Evolutionary conservation across 1,139 yeast species (phyloP).

Genomic region (Diutina pseudorugosa): DNA sequence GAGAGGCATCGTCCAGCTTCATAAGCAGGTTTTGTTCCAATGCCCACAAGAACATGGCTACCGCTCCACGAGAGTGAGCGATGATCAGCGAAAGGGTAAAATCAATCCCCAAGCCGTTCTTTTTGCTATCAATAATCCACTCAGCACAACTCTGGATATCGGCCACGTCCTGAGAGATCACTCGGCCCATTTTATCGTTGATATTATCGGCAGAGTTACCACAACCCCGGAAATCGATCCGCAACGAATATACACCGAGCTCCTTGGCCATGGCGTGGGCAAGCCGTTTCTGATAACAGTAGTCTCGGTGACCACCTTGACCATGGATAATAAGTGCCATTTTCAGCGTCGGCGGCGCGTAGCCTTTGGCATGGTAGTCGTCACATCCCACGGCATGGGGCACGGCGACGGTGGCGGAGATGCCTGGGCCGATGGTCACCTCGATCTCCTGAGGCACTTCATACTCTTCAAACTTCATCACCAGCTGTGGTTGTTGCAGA

Average conservation of each 20-base stretch:
- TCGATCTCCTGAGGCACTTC: neutral
- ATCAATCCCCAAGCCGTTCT: constrained; percentile 23
- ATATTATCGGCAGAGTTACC: constrained; percentile 53
- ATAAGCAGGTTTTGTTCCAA: constrained; percentile 23
- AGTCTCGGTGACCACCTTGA: constrained; percentile 72
- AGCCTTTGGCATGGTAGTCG: constrained; percentile 11
- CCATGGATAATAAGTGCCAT: constrained; percentile 51
- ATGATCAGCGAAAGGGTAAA: constrained; percentile 44
- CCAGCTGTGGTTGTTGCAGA: neutral
- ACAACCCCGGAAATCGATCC: constrained; percentile 81
- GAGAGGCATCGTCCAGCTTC: constrained; percentile 7
- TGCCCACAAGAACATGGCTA: constrained; percentile 73
- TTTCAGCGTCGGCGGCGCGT: constrained; percentile 27
- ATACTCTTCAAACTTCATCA: neutral
- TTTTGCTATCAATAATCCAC: constrained; percentile 24
- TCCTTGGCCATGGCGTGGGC: constrained; percentile 50
- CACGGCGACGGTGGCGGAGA: neutral
- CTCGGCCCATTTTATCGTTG: constrained; percentile 38
- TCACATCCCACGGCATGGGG: neutral
- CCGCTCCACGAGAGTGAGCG: constrained; percentile 72
- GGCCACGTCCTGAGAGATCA: constrained; percentile 48
- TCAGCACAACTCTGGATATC: constrained; percentile 50
- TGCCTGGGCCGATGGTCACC: constrained; percentile 2
- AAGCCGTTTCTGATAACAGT: constrained; percentile 56
- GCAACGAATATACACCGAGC: constrained; percentile 48